Base-by-base conservation (phyloP, 179 eudicot species). In the Sideroxylon spinosum region DNA sequence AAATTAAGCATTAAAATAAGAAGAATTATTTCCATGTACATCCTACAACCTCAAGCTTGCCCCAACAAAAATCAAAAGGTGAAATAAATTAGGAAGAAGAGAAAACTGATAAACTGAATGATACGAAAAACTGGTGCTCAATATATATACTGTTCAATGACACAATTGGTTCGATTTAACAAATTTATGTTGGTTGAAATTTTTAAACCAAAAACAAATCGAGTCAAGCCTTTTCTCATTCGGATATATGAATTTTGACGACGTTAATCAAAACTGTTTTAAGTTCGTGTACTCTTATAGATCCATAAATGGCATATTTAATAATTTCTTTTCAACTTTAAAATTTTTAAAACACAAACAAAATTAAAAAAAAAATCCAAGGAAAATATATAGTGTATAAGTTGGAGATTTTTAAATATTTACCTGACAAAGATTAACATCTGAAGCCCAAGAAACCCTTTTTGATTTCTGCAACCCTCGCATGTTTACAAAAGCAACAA, bases 351-450 rank as follows among this genome's bases (percentile, higher is more conserved):
- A 37, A 4, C 44, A 37, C n/a, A n/a, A n/a, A n/a, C n/a, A n/a
- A n/a, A 44, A 48, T 22, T 46, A 22, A 0, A 4, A 68, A 46
- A 37, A 20, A n/a, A 48, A 20, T 13, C 8, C 55, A 72, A 4
- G 8, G 46, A 72, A 55, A 53, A 72, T 17, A 74, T 4, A 56
- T 6, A 72, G 50, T 57, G 26, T 7, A 55, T 17, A 19, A 10
- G 61, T 55, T 55, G 48, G 63, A 25, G 76, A 59, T 59, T 81
- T 75, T 62, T 74, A 74, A 74, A 72, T 25, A 78, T 84, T 5
- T 88, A 88, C 91, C 91, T 86, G 87, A 88, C 87, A 88, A 62
- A 88, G 91, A 82, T 85, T 81, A 64, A 76, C 83, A 80, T 88
- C 89, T 50, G 87, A 79, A 48, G 91, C 85, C 91, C 91, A 88